Conservation (phyloP, 139 green algal genomes). For the Chlorella sorokiniana region DNA sequence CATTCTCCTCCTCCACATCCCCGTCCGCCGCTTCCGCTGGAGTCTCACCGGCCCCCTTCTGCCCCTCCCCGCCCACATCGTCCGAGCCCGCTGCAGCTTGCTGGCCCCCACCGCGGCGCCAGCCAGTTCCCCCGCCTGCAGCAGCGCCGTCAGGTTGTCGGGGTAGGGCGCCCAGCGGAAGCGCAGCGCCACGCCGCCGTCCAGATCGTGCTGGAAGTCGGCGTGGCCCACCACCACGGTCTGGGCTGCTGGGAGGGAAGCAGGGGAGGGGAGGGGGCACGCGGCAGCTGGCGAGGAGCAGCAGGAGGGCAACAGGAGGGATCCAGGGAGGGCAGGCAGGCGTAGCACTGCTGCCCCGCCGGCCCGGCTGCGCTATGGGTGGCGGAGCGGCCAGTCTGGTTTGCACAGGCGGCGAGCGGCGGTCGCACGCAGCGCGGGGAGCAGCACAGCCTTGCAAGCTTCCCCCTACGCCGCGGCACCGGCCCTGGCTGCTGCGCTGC, state of each 20-base stretch:
- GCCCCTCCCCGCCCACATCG: not conserved
- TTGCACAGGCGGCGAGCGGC: too few species aligned
- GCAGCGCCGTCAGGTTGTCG: constrained; percentile 14
- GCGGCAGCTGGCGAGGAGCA: too few species aligned
- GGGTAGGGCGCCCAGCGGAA: constrained; percentile 28
- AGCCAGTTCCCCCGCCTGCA: not conserved
- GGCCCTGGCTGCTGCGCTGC: not conserved
- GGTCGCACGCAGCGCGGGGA: too few species aligned
- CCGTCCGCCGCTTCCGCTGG: not conserved
- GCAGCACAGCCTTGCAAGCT: too few species aligned
- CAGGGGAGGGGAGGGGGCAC: not conserved
- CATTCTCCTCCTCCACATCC: not conserved
- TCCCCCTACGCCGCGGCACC: too few species aligned
- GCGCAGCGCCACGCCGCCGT: constrained; percentile 6
- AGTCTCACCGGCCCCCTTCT: not conserved
- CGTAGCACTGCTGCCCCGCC: too few species aligned
- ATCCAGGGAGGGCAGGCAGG: not conserved
- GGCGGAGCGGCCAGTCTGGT: too few species aligned
- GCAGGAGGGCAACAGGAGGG: too few species aligned
- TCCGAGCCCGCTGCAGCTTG: not conserved
- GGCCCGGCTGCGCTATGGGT: too few species aligned
- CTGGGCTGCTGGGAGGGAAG: not conserved
- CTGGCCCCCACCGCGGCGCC: not conserved
- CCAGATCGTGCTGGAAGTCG: constrained; percentile 10
- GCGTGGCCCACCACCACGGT: constrained; percentile 10